Evolutionary conservation across 305 asterid species (phyloP).

Genomic region (Fraxinus dipetala): DNA sequence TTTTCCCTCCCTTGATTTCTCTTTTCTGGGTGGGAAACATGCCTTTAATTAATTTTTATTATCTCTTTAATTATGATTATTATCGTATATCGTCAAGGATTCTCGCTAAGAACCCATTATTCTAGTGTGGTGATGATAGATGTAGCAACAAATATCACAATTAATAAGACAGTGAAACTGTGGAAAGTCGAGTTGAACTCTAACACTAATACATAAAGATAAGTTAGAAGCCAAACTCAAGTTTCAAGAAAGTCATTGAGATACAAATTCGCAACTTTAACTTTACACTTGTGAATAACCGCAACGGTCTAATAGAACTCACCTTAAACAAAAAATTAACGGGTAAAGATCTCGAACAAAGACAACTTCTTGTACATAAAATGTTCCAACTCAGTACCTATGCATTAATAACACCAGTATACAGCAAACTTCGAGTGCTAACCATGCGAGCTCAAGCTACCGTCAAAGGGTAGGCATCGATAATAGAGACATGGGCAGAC

Average conservation of each 20-base stretch:
- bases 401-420: too few relatives aligned
- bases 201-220: too few relatives aligned
- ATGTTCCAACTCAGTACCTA: too few relatives aligned
- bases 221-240: background rate
- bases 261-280: too few relatives aligned
- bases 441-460: too few relatives aligned
- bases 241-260: background rate
- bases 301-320: background rate
- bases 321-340: too few relatives aligned
- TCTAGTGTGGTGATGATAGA: background rate
- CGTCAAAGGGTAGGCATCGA: too few relatives aligned
- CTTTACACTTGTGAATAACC: too few relatives aligned
- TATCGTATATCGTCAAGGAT: background rate
- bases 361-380: too few relatives aligned
- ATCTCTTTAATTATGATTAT: background rate
- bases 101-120: background rate
- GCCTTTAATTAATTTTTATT: background rate
- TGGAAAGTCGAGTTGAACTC: background rate
- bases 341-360: too few relatives aligned
- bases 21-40: conserved; percentile 1
- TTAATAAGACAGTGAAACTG: background rate
- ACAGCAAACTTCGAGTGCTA: too few relatives aligned
- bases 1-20: background rate
- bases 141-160: background rate
- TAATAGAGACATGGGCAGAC: too few relatives aligned